Percentiles rank a stretch among this genome's conserved stretches.
These are phyloP conservation scores for Aspergillus biplanus DNA, from an alignment of 495 filamentous ascomycete genomes.

Conservation along the genomic window DNA sequence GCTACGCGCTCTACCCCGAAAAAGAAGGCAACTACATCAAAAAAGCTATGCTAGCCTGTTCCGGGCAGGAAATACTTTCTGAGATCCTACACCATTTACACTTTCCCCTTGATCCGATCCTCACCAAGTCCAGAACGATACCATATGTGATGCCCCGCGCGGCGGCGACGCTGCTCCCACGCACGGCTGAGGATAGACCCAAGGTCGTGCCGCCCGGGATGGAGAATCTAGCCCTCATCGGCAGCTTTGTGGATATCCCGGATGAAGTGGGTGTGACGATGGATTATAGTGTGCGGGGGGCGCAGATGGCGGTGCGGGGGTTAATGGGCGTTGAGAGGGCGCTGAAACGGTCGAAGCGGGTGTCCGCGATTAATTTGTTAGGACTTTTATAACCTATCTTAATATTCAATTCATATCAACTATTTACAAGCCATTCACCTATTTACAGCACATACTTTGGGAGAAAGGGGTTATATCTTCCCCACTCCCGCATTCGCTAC, in stretches of 20 bases:
- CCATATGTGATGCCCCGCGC: conserved; percentile 40
- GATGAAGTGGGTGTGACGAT: conserved; percentile 44
- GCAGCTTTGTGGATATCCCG: conserved; percentile 48
- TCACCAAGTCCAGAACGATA: conserved; percentile 31
- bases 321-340: conserved; percentile 30
- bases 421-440: no score
- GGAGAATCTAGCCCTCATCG: conserved; percentile 44
- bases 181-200: conserved; percentile 36
- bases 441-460: no score
- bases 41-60: conserved; percentile 46
- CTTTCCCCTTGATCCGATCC: conserved; percentile 26
- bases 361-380: conserved; percentile 19
- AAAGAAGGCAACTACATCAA: conserved; percentile 37
- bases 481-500: conserved; percentile 22
- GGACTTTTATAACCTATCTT: conserved; percentile 9
- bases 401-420: no score
- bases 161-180: conserved; percentile 35
- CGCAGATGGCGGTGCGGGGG: conserved; percentile 43
- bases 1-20: conserved; percentile 42
- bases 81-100: conserved; percentile 42
- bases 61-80: conserved; percentile 43
- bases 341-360: conserved; percentile 20
- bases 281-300: conserved; percentile 48
- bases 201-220: conserved; percentile 38
- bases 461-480: conserved; percentile 9